Evolutionary conservation across 192 early-diverging fungal species (phyloP), one percentile per base, ranked within the genome.

Genomic region (Endogone sp.): DNA sequence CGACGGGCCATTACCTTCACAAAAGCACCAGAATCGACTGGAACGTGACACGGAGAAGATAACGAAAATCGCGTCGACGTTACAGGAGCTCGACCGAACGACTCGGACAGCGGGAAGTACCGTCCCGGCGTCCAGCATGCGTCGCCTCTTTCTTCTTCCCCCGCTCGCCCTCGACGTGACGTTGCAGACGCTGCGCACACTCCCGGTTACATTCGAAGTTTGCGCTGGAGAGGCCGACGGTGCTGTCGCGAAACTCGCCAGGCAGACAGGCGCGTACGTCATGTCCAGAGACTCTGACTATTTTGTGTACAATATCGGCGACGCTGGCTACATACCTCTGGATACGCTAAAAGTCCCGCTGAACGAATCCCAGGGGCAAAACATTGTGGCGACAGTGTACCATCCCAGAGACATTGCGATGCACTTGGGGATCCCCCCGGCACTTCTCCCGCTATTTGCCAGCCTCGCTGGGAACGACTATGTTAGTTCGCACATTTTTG

Each of bases 241-340:
- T 22, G 65, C 67, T 9, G 79, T 82, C 10, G 81, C 75, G 2
- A 56, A 71, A 26, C 55, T 79, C 54, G 79, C 83, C 0, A 70
- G 71, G 62, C 66, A 75, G 31, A 75, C 66, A 23, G 71, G 80
- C 13, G 83, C 74, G 0, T 85, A 79, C 49, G 77, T 75, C 4
- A 71, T 85, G 3, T 82, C 81, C 66, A 75, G 77, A 57, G 83
- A 85, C 55, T 82, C 83, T 22, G 83, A 85, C 61, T 80, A 81
- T 60, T 76, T 76, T 56, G 78, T 82, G 23, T 79, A 75, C 59
- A 76, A 82, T 27, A 67, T 77, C 2, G 72, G 75, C 29, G 75
- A 73, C 21, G 79, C 69, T 30, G 81, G 79, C 0, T 85, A 85
- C 55, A 79, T 85, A 16, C 83, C 81, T 23, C 66, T 85, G 22